phyloP scores from a whole-genome alignment of 2,329 filamentous ascomycete species.

The Aspergillus uvarum region DNA sequence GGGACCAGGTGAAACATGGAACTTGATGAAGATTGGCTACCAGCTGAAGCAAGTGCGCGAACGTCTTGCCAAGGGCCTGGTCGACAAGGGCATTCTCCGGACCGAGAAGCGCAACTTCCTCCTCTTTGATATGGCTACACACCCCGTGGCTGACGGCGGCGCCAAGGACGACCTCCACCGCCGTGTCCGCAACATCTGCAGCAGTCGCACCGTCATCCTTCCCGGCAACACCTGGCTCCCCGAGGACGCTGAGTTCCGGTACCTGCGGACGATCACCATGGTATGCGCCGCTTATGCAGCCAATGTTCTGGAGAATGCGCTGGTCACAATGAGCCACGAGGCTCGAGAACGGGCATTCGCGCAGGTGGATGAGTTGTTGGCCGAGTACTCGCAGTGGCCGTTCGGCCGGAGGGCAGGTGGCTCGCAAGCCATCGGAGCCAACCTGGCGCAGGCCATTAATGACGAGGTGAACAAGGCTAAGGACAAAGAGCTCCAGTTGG shows the following conservation, averaged over 20 bases:
- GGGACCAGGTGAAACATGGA: slow-evolving; percentile 94
- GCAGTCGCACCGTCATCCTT: slow-evolving; percentile 89
- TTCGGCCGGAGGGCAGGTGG: slow-evolving; percentile 79
- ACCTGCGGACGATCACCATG: slow-evolving; percentile 89
- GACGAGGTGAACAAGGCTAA: slow-evolving; percentile 86
- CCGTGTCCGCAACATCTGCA: slow-evolving; percentile 88
- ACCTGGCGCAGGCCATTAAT: slow-evolving; percentile 79
- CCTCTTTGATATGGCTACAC: slow-evolving; percentile 99
- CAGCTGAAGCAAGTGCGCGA: slow-evolving; percentile 99
- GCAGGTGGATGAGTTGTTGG: slow-evolving; percentile 92
- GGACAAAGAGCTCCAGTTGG: slow-evolving; percentile 92
- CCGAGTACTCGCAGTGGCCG: slow-evolving; percentile 96
- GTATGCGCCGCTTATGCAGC: slow-evolving; percentile 97
- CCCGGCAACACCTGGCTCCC: slow-evolving; percentile 84
- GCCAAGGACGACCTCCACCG: slow-evolving; percentile 97
- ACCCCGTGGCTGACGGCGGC: slow-evolving; percentile 91
- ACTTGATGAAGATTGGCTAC: slow-evolving; percentile 99
- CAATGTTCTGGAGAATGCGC: slow-evolving; percentile 96
- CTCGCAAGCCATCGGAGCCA: slow-evolving; percentile 83
- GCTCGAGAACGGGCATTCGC: slow-evolving; percentile 91
- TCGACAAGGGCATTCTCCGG: slow-evolving; percentile 97
- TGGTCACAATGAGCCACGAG: slow-evolving; percentile 91
- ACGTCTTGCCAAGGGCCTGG: slow-evolving; percentile 91
- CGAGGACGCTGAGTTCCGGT: slow-evolving; percentile 91
- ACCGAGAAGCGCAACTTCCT: slow-evolving; percentile 99